These are phyloP conservation scores for Adansonia digitata DNA, from an alignment of 345 rosid genomes.

Conservation along the genomic window DNA sequence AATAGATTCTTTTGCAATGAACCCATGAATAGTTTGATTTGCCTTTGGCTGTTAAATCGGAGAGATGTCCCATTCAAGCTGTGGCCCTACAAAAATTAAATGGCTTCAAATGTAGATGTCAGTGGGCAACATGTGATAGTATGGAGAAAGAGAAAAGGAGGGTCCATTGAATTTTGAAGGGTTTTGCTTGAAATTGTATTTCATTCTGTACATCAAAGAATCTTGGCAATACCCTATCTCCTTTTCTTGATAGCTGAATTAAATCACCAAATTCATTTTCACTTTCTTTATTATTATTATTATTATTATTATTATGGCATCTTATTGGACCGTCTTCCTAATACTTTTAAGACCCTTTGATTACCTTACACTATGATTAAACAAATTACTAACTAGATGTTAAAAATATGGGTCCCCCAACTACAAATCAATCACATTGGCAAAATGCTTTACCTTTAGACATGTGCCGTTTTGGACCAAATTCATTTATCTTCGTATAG, in stretches of 20 bases:
- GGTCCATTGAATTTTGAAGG: slow-evolving; percentile 26
- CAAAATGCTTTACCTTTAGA: neutral
- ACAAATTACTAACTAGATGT: neutral
- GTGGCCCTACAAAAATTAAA: slow-evolving; percentile 46
- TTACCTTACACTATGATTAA: too few species aligned
- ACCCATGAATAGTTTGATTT: slow-evolving; percentile 5
- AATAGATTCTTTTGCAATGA: neutral
- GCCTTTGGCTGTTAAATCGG: slow-evolving; percentile 2
- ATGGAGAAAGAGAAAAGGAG: slow-evolving; percentile 27
- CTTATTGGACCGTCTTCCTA: too few species aligned
- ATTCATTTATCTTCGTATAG: neutral
- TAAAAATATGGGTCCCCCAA: neutral
- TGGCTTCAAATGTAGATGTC: slow-evolving; percentile 33
- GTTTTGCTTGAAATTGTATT: neutral
- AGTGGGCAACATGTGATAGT: slow-evolving; percentile 52
- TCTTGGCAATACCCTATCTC: neutral
- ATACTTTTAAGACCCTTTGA: too few species aligned
- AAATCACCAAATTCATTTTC: neutral
- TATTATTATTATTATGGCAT: too few species aligned
- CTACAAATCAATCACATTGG: slow-evolving; percentile 1
- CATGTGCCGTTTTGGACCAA: neutral
- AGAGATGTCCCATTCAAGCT: slow-evolving; percentile 31
- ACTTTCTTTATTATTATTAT: too few species aligned
- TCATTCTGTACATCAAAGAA: neutral
- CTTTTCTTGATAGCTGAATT: neutral